Conservation (phyloP, 2,329 filamentous ascomycete genomes). For the Microsporum audouinii region DNA sequence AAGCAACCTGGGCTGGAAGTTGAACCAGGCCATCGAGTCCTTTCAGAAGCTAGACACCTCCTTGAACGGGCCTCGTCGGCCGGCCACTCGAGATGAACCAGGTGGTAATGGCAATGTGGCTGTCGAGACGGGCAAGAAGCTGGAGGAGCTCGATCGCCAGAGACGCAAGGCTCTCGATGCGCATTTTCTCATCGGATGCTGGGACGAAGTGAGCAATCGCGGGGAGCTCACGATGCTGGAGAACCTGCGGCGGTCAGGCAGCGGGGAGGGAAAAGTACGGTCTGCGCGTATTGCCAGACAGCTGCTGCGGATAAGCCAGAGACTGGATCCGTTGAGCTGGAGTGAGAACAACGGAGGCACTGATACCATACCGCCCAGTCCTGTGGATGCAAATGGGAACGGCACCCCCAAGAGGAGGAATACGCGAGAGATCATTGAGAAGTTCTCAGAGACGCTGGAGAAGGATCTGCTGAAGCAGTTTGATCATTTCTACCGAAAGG, state of each 20-base stretch:
- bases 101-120: constrained; percentile 68
- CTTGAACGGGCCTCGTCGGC: constrained; percentile 44
- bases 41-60: constrained; percentile 84
- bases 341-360: constrained; percentile 42
- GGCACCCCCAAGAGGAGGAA: constrained; percentile 40
- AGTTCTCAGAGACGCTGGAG: constrained; percentile 89
- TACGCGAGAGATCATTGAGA: constrained; percentile 84
- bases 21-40: constrained; percentile 81
- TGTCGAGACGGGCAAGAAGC: constrained; percentile 82
- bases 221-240: constrained; percentile 80
- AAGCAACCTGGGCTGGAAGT: constrained; percentile 72
- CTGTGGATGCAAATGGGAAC: constrained; percentile 35
- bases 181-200: constrained; percentile 90
- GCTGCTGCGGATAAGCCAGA: constrained; percentile 83
- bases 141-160: constrained; percentile 92
- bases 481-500: constrained; percentile 87
- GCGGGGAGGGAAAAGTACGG: constrained; percentile 82
- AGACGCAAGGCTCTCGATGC: constrained; percentile 81
- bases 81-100: constrained; percentile 18
- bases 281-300: constrained; percentile 91
- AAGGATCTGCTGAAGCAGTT: constrained; percentile 94
- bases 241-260: constrained; percentile 72
- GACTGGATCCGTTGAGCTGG: constrained; percentile 70
- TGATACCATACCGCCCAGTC: constrained; percentile 28
- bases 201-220: constrained; percentile 85